Conservation (phyloP, 2,329 filamentous ascomycete genomes). For the Raffaelea albimanens region DNA sequence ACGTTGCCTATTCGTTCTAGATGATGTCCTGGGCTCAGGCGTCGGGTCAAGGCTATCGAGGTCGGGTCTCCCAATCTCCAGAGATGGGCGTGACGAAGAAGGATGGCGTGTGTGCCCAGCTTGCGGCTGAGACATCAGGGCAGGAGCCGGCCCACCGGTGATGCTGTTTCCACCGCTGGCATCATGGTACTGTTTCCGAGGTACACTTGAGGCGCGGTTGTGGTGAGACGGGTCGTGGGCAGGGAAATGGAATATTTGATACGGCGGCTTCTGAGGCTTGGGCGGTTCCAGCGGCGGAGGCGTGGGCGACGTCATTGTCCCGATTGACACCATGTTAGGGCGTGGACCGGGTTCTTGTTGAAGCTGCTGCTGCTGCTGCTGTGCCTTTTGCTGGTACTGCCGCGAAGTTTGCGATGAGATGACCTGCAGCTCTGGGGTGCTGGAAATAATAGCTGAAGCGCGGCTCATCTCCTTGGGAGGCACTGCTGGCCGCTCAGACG, state of each 20-base stretch:
- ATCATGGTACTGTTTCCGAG: conserved; percentile 13
- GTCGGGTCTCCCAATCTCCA: conserved; percentile 61
- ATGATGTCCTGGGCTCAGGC: conserved; percentile 40
- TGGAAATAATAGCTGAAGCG: conserved; percentile 55
- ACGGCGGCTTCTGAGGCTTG: conserved; percentile 24
- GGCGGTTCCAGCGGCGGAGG: conserved; percentile 34
- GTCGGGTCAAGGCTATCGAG: conserved; percentile 48
- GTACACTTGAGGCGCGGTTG: conserved; percentile 28
- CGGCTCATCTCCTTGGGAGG: conserved; percentile 40
- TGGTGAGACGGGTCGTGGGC: conserved; percentile 23
- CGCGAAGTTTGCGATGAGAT: conserved; percentile 36
- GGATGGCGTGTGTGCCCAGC: conserved; percentile 27
- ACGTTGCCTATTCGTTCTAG: conserved; percentile 41
- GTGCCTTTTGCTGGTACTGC: conserved; percentile 3
- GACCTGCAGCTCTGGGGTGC: conserved; percentile 50
- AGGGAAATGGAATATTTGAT: conserved; percentile 33
- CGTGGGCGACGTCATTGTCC: conserved; percentile 68
- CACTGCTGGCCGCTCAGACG: conserved; percentile 17
- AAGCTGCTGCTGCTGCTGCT: conserved; percentile 4
- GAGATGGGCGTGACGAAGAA: conserved; percentile 53
- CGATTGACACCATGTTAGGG: conserved; percentile 44
- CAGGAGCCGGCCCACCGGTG: conserved; percentile 8
- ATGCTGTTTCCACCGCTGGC: background rate
- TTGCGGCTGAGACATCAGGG: conserved; percentile 23
- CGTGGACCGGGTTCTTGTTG: conserved; percentile 16